Percentiles rank a stretch among this genome's conserved stretches.
These are phyloP conservation scores for Coemansia sp. DNA, from an alignment of 192 early-diverging fungal species.

Conservation along the genomic window DNA sequence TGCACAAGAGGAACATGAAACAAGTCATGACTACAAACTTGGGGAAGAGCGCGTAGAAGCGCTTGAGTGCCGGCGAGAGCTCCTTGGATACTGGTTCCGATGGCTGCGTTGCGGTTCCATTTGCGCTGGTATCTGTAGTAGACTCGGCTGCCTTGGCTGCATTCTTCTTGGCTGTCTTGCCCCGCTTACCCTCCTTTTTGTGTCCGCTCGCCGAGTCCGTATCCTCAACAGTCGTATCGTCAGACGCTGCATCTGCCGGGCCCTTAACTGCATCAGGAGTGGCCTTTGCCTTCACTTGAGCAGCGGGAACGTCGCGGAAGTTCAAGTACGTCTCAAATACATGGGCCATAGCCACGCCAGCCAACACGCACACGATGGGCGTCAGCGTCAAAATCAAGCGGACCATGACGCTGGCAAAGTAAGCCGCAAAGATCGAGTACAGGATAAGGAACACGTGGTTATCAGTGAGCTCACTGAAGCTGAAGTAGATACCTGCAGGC, in stretches of 20 bases:
- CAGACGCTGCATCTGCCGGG: not conserved
- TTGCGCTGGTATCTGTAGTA: not conserved
- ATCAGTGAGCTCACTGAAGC: slow-evolving; percentile 91
- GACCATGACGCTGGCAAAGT: slow-evolving; percentile 99
- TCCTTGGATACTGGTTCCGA: not conserved
- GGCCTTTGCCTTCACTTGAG: not conserved
- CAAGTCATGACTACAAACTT: slow-evolving; percentile 60
- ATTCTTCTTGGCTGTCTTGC: slow-evolving; percentile 4
- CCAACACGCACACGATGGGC: slow-evolving; percentile 93
- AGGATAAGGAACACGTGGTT: slow-evolving; percentile 98
- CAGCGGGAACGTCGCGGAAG: slow-evolving; percentile 11
- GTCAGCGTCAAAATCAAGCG: slow-evolving; percentile 98
- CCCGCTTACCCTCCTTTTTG: slow-evolving; percentile 39
- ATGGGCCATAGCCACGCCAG: slow-evolving; percentile 86
- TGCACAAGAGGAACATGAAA: slow-evolving; percentile 71
- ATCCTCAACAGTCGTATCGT: not conserved
- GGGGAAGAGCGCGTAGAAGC: slow-evolving; percentile 26
- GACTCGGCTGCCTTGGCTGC: slow-evolving; percentile 3
- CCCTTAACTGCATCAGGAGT: not conserved
- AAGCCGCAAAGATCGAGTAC: slow-evolving; percentile 96
- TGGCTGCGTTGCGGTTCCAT: not conserved
- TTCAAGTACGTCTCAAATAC: slow-evolving; percentile 85
- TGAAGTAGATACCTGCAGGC: slow-evolving; percentile 97
- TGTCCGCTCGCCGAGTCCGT: slow-evolving; percentile 5
- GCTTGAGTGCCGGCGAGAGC: slow-evolving; percentile 18